Percentiles rank a stretch among this genome's conserved stretches.
These are phyloP conservation scores for Neostapfia colusana DNA, from an alignment of 176 grass and related monocot genomes.

Conservation along the genomic window DNA sequence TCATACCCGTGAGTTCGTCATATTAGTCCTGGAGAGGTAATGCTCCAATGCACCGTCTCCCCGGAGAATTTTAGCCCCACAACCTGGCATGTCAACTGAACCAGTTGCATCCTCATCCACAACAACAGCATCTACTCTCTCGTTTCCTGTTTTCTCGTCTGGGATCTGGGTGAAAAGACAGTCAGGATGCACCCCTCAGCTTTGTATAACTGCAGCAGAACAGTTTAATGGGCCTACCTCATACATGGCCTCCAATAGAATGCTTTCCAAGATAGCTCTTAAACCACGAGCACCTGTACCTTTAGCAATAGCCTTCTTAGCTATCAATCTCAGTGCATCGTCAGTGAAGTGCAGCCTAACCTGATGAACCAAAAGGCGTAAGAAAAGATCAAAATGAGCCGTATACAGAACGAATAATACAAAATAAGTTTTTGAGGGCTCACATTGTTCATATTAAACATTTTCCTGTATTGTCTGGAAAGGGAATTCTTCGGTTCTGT, in stretches of 20 bases:
- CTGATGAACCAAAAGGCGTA: conserved; percentile 34
- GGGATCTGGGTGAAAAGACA: conserved; percentile 64
- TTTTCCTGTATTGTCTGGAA: conserved; percentile 94
- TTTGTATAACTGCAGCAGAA: conserved; percentile 19
- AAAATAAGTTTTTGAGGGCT: conserved; percentile 17
- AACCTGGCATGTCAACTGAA: conserved; percentile 57
- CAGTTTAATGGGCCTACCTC: conserved; percentile 62
- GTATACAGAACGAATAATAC: conserved; percentile 25
- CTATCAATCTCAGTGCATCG: conserved; percentile 65
- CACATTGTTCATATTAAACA: conserved; percentile 89
- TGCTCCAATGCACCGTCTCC: conserved; percentile 72
- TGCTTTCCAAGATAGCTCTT: conserved; percentile 84
- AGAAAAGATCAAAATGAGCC: conserved; percentile 18
- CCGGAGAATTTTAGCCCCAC: conserved; percentile 88
- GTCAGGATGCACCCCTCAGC: conserved; percentile 25
- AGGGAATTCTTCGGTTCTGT: conserved; percentile 94
- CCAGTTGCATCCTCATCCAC: conserved; percentile 85
- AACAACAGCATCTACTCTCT: conserved; percentile 84
- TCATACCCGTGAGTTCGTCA: conserved; percentile 39
- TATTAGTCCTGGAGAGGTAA: conserved; percentile 64
- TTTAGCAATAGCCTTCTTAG: conserved; percentile 74
- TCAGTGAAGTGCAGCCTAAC: conserved; percentile 82
- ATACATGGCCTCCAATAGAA: conserved; percentile 95
- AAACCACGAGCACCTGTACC: conserved; percentile 92
- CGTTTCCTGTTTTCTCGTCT: conserved; percentile 65